phyloP scores from a whole-genome alignment of 306 rosid genomes.

The Casuarina glauca region DNA sequence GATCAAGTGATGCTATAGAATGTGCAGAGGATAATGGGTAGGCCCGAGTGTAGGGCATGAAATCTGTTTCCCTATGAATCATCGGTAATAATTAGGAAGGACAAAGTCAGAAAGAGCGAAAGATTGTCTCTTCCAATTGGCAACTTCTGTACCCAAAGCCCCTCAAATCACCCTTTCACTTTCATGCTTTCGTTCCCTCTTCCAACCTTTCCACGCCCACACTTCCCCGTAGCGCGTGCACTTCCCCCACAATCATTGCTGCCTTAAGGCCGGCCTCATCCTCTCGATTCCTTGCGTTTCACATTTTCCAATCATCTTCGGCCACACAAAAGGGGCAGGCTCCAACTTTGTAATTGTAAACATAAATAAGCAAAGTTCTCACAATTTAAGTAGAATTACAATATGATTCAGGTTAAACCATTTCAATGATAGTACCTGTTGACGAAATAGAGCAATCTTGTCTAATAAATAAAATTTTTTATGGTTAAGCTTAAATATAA shows the following conservation, averaged over 20 bases:
- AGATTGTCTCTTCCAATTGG: constrained; percentile 61
- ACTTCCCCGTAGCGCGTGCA: constrained; percentile 29
- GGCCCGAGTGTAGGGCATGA: background rate
- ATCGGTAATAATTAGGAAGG: constrained; percentile 4
- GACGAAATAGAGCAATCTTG: too few relatives aligned
- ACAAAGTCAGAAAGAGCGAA: constrained; percentile 32
- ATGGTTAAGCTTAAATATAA: too few relatives aligned
- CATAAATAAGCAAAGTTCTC: too few relatives aligned
- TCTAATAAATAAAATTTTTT: too few relatives aligned
- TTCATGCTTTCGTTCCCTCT: constrained; percentile 19
- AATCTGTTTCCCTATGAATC: background rate
- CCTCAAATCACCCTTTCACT: background rate
- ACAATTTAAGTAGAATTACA: too few relatives aligned
- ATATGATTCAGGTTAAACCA: too few relatives aligned
- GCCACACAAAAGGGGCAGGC: too few relatives aligned
- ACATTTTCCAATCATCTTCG: background rate
- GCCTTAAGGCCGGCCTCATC: background rate
- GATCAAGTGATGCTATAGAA: too few relatives aligned
- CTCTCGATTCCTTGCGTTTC: background rate
- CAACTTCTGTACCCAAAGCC: constrained; percentile 16
- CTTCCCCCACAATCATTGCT: background rate
- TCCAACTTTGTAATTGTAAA: too few relatives aligned
- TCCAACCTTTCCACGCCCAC: constrained; percentile 26
- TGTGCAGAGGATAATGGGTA: background rate
- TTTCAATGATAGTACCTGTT: too few relatives aligned